phyloP scores from a whole-genome alignment of 345 rosid species.

The Salix exigua region DNA sequence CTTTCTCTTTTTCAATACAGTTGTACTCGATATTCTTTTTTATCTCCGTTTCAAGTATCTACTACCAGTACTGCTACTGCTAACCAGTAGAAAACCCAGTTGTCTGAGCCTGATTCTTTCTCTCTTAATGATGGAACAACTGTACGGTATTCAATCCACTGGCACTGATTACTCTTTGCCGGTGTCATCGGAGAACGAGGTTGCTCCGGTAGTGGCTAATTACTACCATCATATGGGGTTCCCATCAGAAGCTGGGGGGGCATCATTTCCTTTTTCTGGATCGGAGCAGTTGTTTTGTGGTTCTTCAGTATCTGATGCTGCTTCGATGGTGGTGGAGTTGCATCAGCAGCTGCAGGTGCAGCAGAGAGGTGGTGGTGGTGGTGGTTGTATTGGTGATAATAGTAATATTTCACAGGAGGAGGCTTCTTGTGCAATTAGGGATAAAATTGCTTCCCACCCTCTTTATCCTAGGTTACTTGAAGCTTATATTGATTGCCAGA shows the following conservation, averaged over 20 bases:
- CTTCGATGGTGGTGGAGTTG: conserved; percentile 33
- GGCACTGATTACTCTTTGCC: conserved; percentile 13
- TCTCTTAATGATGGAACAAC: conserved; percentile 27
- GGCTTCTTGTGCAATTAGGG: conserved; percentile 34
- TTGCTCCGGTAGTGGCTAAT: not conserved
- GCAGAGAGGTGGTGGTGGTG: conserved; percentile 8
- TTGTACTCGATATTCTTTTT: not conserved
- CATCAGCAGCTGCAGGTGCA: not conserved
- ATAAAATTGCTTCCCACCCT: conserved; percentile 51
- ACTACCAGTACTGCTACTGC: not conserved
- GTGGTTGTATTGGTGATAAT: not conserved
- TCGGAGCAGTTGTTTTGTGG: conserved; percentile 25
- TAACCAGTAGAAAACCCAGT: not conserved
- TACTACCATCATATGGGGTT: not conserved
- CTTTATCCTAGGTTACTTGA: conserved; percentile 52
- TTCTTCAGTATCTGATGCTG: conserved; percentile 40
- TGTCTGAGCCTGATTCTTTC: not conserved
- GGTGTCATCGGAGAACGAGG: conserved; percentile 11
- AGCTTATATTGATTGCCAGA: conserved; percentile 54
- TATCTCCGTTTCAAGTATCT: not conserved
- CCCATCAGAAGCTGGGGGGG: not conserved
- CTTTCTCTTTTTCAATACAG: not conserved
- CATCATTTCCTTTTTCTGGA: conserved; percentile 21
- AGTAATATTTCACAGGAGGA: conserved; percentile 26
- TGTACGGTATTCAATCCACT: conserved; percentile 29